These are phyloP conservation scores for Daldinia grandis DNA, from an alignment of 495 filamentous ascomycete species.

Conservation along the genomic window DNA sequence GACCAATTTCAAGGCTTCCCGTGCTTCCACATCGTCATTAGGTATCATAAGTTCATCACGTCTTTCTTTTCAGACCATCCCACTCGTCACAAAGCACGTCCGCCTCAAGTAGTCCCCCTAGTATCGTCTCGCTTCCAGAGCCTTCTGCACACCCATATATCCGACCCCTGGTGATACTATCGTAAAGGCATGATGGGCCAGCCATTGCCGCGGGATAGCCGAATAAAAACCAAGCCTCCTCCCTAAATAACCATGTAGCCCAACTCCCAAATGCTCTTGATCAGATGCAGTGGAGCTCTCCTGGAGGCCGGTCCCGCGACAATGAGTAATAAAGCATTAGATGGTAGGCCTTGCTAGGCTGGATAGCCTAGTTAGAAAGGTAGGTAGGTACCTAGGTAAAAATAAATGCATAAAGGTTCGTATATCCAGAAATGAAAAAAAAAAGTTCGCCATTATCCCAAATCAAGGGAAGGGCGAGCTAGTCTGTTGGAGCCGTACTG, in stretches of 20 bases:
- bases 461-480: conserved; percentile 18
- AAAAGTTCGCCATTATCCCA: conserved; percentile 10
- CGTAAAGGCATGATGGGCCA: conserved; percentile 24
- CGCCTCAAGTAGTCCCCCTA: background rate
- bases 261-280: conserved; percentile 16
- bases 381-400: conserved; percentile 10
- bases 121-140: conserved; percentile 39
- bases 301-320: conserved; percentile 38
- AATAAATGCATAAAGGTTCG: conserved; percentile 14
- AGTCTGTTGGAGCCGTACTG: conserved; percentile 29
- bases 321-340: conserved; percentile 35
- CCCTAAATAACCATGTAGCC: conserved; percentile 3
- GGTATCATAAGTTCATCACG: conserved; percentile 27
- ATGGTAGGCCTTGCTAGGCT: conserved; percentile 12
- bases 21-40: conserved; percentile 18
- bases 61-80: conserved; percentile 18
- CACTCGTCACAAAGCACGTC: conserved; percentile 19
- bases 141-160: conserved; percentile 29
- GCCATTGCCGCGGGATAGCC: conserved; percentile 24
- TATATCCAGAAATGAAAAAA: conserved; percentile 36
- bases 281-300: conserved; percentile 13
- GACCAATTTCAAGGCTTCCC: conserved; percentile 29
- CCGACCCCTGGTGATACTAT: conserved; percentile 11
- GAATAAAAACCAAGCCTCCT: conserved; percentile 26
- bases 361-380: background rate